Evolutionary conservation across 2,329 filamentous ascomycete genomes (phyloP), one percentile per base, ranked within the genome.

Genomic region (Arthrobotrys sinensis): DNA sequence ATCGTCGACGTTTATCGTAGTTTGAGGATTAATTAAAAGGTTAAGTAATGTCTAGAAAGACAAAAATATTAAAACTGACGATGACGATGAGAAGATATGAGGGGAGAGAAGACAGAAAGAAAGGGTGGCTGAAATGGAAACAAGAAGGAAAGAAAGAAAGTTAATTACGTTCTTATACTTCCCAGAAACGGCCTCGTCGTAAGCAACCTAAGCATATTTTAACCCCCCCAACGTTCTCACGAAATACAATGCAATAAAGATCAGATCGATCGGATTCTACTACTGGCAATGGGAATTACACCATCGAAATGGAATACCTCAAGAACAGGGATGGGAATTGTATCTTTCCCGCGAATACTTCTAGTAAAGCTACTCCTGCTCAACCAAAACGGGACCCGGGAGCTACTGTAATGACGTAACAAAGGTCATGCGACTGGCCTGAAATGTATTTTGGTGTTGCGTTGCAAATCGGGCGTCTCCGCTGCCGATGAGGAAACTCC

Each of bases 371-470:
- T 28, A 32, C 24, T 32, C 21, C 5, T n/a, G 16, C 4, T 46
- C 32, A 21, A 55, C 28, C 7, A n/a, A 28, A 28, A 28, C n/a
- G n/a, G n/a, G n/a, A n/a, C n/a, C 6, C n/a, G 3, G 19, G 12
- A 1, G n/a, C 24, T 4, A 28, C 21, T 11, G 19, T 14, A 69
- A 57, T 70, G 66, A 70, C 66, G 66, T 70, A 70, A 36, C n/a
- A 12, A 8, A 11, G 36, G 66, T 69, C 66, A 69, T 60, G 66
- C 66, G 66, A 60, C 66, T 43, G 34, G 48, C 48, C 48, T 52
- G 16, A 19, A 60, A 60, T 10, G 50, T 4, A 36, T 34, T 52
- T 43, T 34, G 16, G 63, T 57, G 36, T 48, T 69, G 50, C n/a
- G 48, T 55, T 67, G 63, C 16, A 24, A 28, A 45, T 28, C 63